Conservation (phyloP, 352 stramenopile species). For the Plasmopara muralis region DNA sequence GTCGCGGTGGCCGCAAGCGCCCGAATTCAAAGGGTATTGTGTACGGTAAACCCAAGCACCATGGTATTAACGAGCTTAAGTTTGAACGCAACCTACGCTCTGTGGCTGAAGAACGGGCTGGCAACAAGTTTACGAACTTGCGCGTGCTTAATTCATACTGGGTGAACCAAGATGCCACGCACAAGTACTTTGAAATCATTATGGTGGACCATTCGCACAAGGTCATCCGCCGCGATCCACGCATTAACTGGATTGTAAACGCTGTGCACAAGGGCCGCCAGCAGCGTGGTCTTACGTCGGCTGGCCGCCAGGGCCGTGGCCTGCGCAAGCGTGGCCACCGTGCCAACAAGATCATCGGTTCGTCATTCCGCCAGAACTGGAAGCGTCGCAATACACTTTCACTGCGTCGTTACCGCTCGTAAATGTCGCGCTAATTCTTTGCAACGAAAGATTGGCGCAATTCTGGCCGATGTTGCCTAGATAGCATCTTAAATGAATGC, state of each 20-base stretch:
- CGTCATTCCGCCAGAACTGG: constrained; percentile 96
- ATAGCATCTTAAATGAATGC: constrained; percentile 32
- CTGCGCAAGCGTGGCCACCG: constrained; percentile 98
- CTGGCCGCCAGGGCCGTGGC: constrained; percentile 94
- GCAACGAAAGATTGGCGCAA: constrained; percentile 20
- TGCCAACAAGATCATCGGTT: constrained; percentile 98
- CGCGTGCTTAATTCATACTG: constrained; percentile 99
- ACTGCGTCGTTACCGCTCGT: constrained; percentile 98
- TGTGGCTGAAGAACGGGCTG: constrained; percentile 97
- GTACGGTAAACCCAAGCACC: constrained; percentile 99
- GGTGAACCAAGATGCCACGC: constrained; percentile 99
- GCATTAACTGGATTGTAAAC: constrained; percentile 99
- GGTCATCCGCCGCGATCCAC: constrained; percentile 97
- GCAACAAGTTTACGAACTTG: constrained; percentile 96
- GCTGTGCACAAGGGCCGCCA: constrained; percentile 99
- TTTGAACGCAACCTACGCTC: constrained; percentile 97
- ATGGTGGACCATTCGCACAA: constrained; percentile 97
- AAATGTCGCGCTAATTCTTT: constrained; percentile 29
- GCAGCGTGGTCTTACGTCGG: constrained; percentile 97
- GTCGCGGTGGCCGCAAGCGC: constrained; percentile 98
- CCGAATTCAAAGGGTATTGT: constrained; percentile 99
- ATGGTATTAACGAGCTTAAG: constrained; percentile 99
- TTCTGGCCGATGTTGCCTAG: constrained; percentile 15
- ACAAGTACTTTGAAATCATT: constrained; percentile 99
- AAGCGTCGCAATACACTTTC: constrained; percentile 97